Evolutionary conservation across 441 rosid species (phyloP).

Genomic region (Manihot esculenta): DNA sequence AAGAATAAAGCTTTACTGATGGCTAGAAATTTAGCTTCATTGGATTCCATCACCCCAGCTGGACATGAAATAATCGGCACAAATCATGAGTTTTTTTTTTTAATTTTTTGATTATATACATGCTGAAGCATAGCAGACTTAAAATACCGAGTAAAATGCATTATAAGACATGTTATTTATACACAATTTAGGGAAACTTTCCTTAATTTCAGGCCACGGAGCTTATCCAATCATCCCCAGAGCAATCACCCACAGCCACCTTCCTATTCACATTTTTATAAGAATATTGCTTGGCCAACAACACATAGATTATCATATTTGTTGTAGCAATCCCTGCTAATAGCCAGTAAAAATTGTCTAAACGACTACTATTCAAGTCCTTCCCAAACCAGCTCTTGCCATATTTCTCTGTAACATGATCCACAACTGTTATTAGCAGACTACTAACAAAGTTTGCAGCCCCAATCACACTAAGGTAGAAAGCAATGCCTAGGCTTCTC

Average conservation of each 20-base stretch:
- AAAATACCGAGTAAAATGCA: too few relatives aligned
- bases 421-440: slow-evolving; percentile 56
- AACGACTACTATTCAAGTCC: slow-evolving; percentile 72
- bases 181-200: not conserved
- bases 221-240: slow-evolving; percentile 29
- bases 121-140: too few relatives aligned
- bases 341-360: slow-evolving; percentile 78
- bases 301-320: slow-evolving; percentile 51
- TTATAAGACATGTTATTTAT: not conserved
- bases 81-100: too few relatives aligned
- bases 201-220: slow-evolving; percentile 25
- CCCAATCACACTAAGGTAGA: slow-evolving; percentile 75
- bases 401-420: slow-evolving; percentile 41
- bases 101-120: too few relatives aligned
- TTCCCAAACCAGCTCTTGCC: slow-evolving; percentile 84
- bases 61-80: too few relatives aligned
- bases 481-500: slow-evolving; percentile 79
- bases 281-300: slow-evolving; percentile 61
- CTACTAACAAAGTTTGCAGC: slow-evolving; percentile 77
- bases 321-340: slow-evolving; percentile 49
- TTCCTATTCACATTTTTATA: slow-evolving; percentile 73
- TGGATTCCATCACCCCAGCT: too few relatives aligned
- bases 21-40: too few relatives aligned
- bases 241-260: slow-evolving; percentile 57
- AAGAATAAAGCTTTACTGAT: too few relatives aligned